A percentile compares a stretch with the other conserved stretches of the same genome.
Conservation (phyloP, 1,139 yeast genomes). For the Yamadazyma kanchanaburiensis region DNA sequence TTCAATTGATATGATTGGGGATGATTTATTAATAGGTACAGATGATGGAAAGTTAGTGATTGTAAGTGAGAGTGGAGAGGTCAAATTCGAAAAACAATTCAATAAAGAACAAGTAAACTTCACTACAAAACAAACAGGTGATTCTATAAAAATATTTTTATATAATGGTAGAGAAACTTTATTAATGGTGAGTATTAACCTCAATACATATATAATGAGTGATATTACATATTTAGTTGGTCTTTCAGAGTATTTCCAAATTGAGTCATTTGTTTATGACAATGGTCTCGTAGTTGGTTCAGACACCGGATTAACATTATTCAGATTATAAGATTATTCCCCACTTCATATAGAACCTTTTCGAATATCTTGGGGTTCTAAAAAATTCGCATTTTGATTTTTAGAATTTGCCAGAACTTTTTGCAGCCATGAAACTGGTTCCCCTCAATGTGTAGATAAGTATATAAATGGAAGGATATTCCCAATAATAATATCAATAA, state of each 20-base stretch:
- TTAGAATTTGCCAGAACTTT: too few species aligned
- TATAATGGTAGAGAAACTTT: constrained; percentile 24
- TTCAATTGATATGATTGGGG: constrained; percentile 13
- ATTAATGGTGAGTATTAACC: constrained; percentile 12
- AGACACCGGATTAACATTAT: constrained; percentile 11
- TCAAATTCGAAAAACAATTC: constrained; percentile 8
- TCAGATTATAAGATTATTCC: too few species aligned
- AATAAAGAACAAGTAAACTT: constrained; percentile 9
- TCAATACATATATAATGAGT: constrained; percentile 2
- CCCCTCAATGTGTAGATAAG: too few species aligned
- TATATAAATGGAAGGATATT: too few species aligned
- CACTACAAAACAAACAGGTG: constrained; percentile 1
- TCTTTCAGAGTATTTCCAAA: constrained; percentile 19
- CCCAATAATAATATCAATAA: not conserved
- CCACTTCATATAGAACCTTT: too few species aligned
- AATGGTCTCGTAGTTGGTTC: constrained; percentile 11
- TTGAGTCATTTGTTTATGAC: constrained; percentile 11
- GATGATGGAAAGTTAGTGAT: constrained; percentile 18
- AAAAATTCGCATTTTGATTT: too few species aligned
- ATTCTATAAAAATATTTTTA: constrained; percentile 5
- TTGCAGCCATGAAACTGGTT: too few species aligned
- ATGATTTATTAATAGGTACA: constrained; percentile 21
- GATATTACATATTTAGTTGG: constrained; percentile 18
- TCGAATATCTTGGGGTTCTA: too few species aligned
- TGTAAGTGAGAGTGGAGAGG: constrained; percentile 5